Base-by-base conservation (phyloP, 371 early-diverging fungal genomes). In the Funneliformis caledonium region DNA sequence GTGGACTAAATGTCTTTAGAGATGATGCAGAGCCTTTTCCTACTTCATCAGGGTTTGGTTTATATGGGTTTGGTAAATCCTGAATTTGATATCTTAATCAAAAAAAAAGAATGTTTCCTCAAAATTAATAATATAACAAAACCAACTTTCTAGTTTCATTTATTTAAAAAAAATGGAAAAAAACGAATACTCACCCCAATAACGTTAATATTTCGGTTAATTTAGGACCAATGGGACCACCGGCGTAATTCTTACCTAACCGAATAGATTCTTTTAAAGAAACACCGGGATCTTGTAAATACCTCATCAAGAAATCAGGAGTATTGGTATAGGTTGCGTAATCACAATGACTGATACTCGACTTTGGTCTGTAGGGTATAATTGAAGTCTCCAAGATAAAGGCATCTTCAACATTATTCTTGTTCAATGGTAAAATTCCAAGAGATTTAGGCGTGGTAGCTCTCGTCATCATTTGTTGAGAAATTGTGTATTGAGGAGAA, bases 221-320 rank as follows among this genome's bases (percentile, higher is more conserved):
- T 26, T 84, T 81, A 0, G 90, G 88, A 0, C 90, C 89, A 65
- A 88, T n/a, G 8, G 90, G 87, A 19, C 86, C 86, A n/a, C 72
- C 69, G 26, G 12, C 10, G 52, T 78, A 79, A 43, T 75, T 42
- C 4, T 14, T n/a, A 33, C 48, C 42, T 12, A 86, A 73, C 0
- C 68, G 83, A 7, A 83, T 82, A 19, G 56, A 56, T 56, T 84
- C 81, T 1, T 76, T 14, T 19, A 88, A 62, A 9, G 81, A 82
- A 19, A 84, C 33, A 10, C 86, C 87, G 42, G 82, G 81, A 16
- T 85, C 86, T 67, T 85, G 83, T 82, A 84, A 82, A 73, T 82
- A 86, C 3, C 84, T 80, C 92, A 92, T 92, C 16, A 92, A 81
- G 80, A 90, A 91, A 52, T 92, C 92, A 2, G 85, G 75, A 1